Percentiles rank a stretch among this genome's conserved stretches.
Evolutionary conservation across 306 rosid genomes (phyloP).

Genomic region (Sicyos baderoa): DNA sequence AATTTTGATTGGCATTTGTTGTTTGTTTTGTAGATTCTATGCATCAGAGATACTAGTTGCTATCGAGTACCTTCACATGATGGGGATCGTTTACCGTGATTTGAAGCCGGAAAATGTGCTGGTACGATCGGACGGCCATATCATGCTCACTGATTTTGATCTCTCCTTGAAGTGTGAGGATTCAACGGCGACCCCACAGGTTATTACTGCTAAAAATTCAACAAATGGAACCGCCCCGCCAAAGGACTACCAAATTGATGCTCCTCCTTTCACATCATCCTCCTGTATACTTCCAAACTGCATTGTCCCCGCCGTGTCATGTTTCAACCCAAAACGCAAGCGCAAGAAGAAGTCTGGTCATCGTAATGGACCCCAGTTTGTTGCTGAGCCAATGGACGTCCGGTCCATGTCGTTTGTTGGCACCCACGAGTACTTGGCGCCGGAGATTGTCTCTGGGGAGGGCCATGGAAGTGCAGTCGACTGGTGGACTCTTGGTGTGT

Average conservation of each 20-base stretch:
- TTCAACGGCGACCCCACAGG: constrained; percentile 42
- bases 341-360: constrained; percentile 32
- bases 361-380: constrained; percentile 34
- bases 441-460: constrained; percentile 62
- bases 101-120: constrained; percentile 72
- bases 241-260: constrained; percentile 22
- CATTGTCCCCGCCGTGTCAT: constrained; percentile 51
- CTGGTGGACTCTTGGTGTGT: constrained; percentile 71
- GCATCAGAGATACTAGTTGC: constrained; percentile 75
- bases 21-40: constrained; percentile 45
- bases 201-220: constrained; percentile 32
- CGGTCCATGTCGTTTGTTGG: constrained; percentile 76
- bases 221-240: constrained; percentile 19
- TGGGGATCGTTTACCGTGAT: constrained; percentile 84
- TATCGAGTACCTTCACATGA: constrained; percentile 84
- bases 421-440: constrained; percentile 57
- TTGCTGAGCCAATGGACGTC: constrained; percentile 52
- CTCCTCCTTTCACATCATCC: constrained; percentile 38
- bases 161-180: constrained; percentile 48
- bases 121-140: constrained; percentile 72
- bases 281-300: constrained; percentile 64
- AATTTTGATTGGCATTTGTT: constrained; percentile 5
- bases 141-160: constrained; percentile 70
- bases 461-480: constrained; percentile 77
- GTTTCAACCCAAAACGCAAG: constrained; percentile 45